Evolutionary conservation across 208 protist genomes (phyloP).

Genomic region (Angomonas ambiguus): DNA sequence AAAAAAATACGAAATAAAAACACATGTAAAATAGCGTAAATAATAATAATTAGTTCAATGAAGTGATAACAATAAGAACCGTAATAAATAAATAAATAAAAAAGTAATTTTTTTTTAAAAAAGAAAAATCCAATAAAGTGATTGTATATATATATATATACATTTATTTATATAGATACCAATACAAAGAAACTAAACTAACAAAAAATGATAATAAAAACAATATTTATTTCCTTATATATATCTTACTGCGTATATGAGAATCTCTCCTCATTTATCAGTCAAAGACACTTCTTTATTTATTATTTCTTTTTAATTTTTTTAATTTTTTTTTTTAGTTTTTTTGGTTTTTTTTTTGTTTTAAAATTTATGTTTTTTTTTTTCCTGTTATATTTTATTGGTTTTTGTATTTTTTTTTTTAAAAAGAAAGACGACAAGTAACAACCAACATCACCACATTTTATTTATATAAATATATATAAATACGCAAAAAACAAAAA

Average conservation of each 20-base stretch:
- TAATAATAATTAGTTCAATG: not conserved
- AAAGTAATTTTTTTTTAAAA: not conserved
- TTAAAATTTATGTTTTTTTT: not conserved
- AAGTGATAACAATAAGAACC: not conserved
- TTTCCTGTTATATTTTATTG: not conserved
- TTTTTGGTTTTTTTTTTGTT: not conserved
- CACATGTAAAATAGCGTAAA: not conserved
- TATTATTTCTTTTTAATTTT: too few species aligned
- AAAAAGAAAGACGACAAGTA: not conserved
- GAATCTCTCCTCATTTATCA: too few species aligned
- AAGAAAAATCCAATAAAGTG: not conserved
- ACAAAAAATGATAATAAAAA: conserved; percentile 2
- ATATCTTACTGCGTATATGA: too few species aligned
- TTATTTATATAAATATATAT: not conserved
- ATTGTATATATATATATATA: not conserved
- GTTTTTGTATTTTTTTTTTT: conserved; percentile 4
- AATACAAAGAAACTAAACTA: not conserved
- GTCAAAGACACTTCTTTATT: too few species aligned
- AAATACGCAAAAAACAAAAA: not conserved
- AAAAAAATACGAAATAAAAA: not conserved
- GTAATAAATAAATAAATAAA: not conserved
- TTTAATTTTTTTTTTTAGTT: not conserved
- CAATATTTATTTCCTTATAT: too few species aligned
- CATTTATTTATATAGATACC: not conserved
- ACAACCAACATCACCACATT: not conserved